Base-by-base conservation (phyloP, 345 rosid species). In the Salix suchowensis region DNA sequence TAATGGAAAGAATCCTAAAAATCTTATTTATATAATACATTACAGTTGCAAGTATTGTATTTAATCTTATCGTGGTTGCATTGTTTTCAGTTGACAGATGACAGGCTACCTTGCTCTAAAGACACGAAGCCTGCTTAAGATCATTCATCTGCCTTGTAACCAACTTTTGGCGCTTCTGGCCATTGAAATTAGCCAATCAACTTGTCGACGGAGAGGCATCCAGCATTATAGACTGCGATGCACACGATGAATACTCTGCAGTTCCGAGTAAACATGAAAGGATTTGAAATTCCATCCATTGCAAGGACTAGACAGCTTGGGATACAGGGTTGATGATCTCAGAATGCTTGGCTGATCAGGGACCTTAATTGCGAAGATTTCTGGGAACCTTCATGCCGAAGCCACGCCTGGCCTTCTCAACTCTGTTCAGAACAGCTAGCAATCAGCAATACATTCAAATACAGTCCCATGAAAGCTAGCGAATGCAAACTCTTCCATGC, bases 361-460 rank as follows among this genome's bases (percentile, higher is more conserved):
- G 2, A 64, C 23, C 23, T 44, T 48, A 7, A 37, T 75, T 23
- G n/a, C n/a, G 15, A 16, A 16, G 54, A 46, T 34, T 68, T 39
- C 66, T 75, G 4, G 80, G 83, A 32, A 76, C 46, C 74, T 72
- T 81, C 83, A 81, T 81, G 52, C 83, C 80, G 30, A 81, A 76
- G 2, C 83, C 83, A 61, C 80, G 70, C 34, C 61, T 76, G 37
- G 32, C 14, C 80, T 73, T 81, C 70, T 67, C 67, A 16, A 81
- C 77, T 28, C 83, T 81, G 80, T 74, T 54, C 16, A 66, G 54
- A 67, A 44, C 16, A 78, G 13, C 16, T 26, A 9, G 42, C 26
- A 69, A 69, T 67, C 50, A 73, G 65, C n/a, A 15, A 75, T 12
- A 50, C 44, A 54, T 65, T 32, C 5, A 18, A 23, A 61, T 7